Base-by-base conservation (phyloP, 2,329 filamentous ascomycete genomes). In the Aspergillus proliferans region DNA sequence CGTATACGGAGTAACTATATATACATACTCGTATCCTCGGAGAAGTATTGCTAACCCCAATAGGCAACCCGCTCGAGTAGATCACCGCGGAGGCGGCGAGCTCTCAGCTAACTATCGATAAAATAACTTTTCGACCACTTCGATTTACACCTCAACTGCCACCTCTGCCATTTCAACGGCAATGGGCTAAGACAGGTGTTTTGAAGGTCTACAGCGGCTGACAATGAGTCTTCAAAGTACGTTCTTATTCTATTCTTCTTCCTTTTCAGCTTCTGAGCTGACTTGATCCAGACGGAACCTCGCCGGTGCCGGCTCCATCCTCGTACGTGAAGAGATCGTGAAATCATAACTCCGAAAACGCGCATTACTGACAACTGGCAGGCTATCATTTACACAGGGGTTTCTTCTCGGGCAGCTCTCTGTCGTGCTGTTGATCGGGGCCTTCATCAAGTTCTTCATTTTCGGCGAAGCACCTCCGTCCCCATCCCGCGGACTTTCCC, bases 371-470 rank as follows among this genome's bases (percentile, higher is more conserved):
- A 61, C 55, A 48, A 52, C 38, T 46, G 43, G 18, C 63, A 92
- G 88, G 38, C 77, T 93, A 58, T 93, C 89, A 33, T 97, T 97
- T 69, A 95, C 89, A 0, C 89, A 95, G 67, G 93, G 93, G 24
- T 86, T 98, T 59, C 83, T 98, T 44, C 78, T 97, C 28, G 93
- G 93, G 45, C 93, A 98, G 70, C 78, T 98, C 46, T 95, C 90
- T 2, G 87, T 98, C 42, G 88, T 95, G 12, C 75, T 97, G 21
- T 79, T 98, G 36, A 83, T 98, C 53, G 91, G 90, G 56, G 88
- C 87, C 58, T 97, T 98, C 72, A 97, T 98, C 71, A 95, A 95
- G 68, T 98, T 96, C 81, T 98, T 98, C 80, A 97, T 98, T 65
- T 97, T 98, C 66, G 93, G 93, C 60, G 93, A 97, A 65, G 84